phyloP scores from a whole-genome alignment of 2,329 filamentous ascomycete genomes.

The Sporothrix sp. region DNA sequence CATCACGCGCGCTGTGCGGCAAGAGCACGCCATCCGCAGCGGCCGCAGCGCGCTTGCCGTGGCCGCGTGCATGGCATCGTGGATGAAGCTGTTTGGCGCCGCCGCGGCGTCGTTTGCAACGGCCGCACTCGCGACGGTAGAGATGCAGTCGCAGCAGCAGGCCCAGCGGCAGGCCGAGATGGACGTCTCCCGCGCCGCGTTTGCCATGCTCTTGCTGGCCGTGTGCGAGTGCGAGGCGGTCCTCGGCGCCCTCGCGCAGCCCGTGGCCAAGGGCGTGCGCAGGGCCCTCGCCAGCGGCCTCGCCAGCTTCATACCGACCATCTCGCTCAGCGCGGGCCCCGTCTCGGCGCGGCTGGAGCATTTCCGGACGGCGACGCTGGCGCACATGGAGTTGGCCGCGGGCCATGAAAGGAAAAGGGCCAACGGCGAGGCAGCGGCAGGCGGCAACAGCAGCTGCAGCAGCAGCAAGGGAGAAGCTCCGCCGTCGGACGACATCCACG shows the following conservation, averaged over 20 bases:
- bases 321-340: constrained; percentile 47
- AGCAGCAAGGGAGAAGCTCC: too few species aligned
- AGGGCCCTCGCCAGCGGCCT: constrained; percentile 42
- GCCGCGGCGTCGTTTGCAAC: constrained; percentile 37
- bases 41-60: constrained; percentile 40
- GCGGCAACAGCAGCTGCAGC: constrained; percentile 12
- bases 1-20: constrained; percentile 75
- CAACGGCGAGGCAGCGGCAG: constrained; percentile 39
- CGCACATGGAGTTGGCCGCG: constrained; percentile 44
- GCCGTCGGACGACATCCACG: constrained; percentile 37
- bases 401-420: constrained; percentile 40
- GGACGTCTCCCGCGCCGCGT: constrained; percentile 50
- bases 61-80: constrained; percentile 41
- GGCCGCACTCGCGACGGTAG: constrained; percentile 36
- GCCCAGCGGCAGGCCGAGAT: constrained; percentile 41
- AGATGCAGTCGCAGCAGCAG: constrained; percentile 26
- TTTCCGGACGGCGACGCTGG: constrained; percentile 48
- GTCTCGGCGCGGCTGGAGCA: constrained; percentile 45
- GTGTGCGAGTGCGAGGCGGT: constrained; percentile 51
- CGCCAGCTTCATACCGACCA: constrained; percentile 43
- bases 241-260: constrained; percentile 42
- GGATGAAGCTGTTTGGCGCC: constrained; percentile 49
- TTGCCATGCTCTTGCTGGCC: constrained; percentile 53
- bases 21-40: constrained; percentile 39
- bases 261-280: constrained; percentile 40